Evolutionary conservation across 805 yeast species (phyloP).

Genomic region (Komagataella pastoris): DNA sequence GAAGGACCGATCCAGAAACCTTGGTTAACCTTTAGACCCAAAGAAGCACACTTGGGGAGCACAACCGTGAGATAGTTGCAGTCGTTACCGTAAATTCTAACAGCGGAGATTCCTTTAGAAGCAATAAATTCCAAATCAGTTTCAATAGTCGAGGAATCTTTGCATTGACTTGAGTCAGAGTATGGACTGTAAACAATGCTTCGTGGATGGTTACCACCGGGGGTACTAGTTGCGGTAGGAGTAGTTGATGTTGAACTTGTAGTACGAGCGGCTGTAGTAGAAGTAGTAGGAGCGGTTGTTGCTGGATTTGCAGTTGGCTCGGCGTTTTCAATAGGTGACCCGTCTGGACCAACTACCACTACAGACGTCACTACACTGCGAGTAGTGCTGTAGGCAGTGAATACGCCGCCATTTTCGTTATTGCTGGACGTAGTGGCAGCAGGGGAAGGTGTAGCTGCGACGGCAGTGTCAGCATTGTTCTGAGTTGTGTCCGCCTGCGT

Average conservation of each 20-base stretch:
- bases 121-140: constrained; percentile 46
- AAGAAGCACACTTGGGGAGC: constrained; percentile 38
- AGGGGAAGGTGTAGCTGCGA: constrained; percentile 7
- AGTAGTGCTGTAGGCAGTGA: constrained; percentile 4
- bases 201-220: constrained; percentile 26
- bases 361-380: constrained; percentile 8
- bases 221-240: constrained; percentile 15
- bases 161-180: constrained; percentile 54
- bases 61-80: constrained; percentile 59
- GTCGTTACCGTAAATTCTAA: constrained; percentile 82
- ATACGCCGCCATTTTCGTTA: neutral
- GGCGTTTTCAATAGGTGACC: constrained; percentile 5
- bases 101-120: constrained; percentile 44
- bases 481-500: neutral
- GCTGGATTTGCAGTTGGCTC: constrained; percentile 4
- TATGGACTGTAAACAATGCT: constrained; percentile 74
- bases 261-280: constrained; percentile 1
- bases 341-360: constrained; percentile 4
- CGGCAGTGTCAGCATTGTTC: constrained; percentile 3
- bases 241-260: constrained; percentile 9
- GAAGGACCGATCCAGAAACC: constrained; percentile 67
- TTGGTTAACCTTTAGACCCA: constrained; percentile 69
- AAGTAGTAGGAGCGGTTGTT: constrained; percentile 3
- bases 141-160: constrained; percentile 35
- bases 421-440: constrained; percentile 7